A percentile compares a stretch with the other conserved stretches of the same genome.
phyloP scores from a whole-genome alignment of 2,329 filamentous ascomycete genomes.

The Trichophaea hybrida region DNA sequence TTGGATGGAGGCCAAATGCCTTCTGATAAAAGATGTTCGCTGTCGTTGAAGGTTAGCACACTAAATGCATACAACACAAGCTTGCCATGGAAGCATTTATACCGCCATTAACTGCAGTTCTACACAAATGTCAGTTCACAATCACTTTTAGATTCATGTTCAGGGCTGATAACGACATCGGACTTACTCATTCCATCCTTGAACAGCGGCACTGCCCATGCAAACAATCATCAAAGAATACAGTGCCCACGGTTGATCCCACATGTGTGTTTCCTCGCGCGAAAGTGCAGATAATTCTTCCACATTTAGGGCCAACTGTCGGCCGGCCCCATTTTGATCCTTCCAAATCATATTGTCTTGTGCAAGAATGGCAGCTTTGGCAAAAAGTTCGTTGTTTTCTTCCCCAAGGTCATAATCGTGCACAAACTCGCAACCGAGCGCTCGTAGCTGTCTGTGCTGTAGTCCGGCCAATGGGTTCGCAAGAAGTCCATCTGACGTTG shows the following conservation, averaged over 20 bases:
- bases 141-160: too few species aligned
- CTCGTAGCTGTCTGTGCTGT: constrained; percentile 38
- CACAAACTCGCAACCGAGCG: constrained; percentile 46
- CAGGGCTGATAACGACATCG: too few species aligned
- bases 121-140: too few species aligned
- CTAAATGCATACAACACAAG: background rate
- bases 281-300: constrained; percentile 45
- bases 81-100: background rate
- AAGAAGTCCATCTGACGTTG: constrained; percentile 36
- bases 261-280: constrained; percentile 50
- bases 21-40: constrained; percentile 46
- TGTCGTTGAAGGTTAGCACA: constrained; percentile 39
- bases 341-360: constrained; percentile 38
- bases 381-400: constrained; percentile 40
- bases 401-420: constrained; percentile 38
- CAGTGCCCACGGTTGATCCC: constrained; percentile 52
- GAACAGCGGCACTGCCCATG: constrained; percentile 54
- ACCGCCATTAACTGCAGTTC: constrained; percentile 46
- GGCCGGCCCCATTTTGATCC: constrained; percentile 23
- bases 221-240: constrained; percentile 53
- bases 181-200: constrained; percentile 53
- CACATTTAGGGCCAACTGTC: constrained; percentile 40
- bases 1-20: constrained; percentile 52
- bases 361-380: constrained; percentile 40
- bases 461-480: constrained; percentile 41